Conservation (phyloP, 495 filamentous ascomycete genomes). For the Hypoxylon trugodes region DNA sequence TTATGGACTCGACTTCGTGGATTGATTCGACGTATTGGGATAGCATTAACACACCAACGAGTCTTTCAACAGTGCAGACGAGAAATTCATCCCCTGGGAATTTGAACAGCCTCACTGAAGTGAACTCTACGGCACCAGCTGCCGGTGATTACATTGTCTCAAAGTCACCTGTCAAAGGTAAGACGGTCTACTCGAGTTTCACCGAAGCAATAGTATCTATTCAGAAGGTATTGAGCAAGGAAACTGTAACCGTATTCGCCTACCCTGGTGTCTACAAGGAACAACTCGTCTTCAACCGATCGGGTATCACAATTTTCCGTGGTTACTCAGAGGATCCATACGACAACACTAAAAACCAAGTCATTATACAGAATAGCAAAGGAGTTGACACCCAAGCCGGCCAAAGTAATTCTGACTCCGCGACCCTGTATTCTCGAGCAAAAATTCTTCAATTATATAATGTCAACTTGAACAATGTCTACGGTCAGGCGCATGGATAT, state of each 20-base stretch:
- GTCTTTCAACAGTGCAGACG: neutral
- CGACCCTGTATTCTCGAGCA: slow-evolving; percentile 38
- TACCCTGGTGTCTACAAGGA: slow-evolving; percentile 45
- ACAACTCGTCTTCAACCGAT: slow-evolving; percentile 42
- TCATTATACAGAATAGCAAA: slow-evolving; percentile 31
- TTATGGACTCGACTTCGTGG: slow-evolving; percentile 7
- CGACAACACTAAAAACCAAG: slow-evolving; percentile 37
- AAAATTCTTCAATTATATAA: slow-evolving; percentile 33
- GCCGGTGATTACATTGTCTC: slow-evolving; percentile 42
- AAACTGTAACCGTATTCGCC: slow-evolving; percentile 38
- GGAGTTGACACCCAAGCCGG: slow-evolving; percentile 42
- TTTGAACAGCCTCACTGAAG: neutral
- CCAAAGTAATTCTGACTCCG: slow-evolving; percentile 42
- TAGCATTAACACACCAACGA: neutral
- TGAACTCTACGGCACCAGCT: slow-evolving; percentile 31
- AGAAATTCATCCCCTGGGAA: neutral
- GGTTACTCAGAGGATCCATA: slow-evolving; percentile 39
- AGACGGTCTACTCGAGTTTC: slow-evolving; percentile 38
- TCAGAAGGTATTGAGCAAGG: slow-evolving; percentile 12
- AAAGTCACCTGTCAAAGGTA: slow-evolving; percentile 39
- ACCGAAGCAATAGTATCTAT: slow-evolving; percentile 18
- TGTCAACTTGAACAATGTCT: slow-evolving; percentile 38
- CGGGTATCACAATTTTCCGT: slow-evolving; percentile 43
- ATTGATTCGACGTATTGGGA: neutral
- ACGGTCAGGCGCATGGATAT: slow-evolving; percentile 32